Conservation (phyloP, 192 early-diverging fungal species). For the Radiomyces spectabilis region DNA sequence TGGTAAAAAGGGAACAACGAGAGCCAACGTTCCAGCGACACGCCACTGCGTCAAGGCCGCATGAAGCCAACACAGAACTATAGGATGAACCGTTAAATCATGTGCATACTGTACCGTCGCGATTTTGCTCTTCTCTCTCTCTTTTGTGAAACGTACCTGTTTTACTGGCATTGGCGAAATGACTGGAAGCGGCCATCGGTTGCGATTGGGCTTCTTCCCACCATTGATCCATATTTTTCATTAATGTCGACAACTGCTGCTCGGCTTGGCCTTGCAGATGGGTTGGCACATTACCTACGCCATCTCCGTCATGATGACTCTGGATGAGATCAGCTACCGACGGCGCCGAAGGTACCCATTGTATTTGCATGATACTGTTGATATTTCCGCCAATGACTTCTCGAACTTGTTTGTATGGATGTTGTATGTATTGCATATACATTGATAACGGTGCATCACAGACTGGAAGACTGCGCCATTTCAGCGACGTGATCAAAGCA, state of each 20-base stretch:
- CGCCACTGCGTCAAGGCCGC: conserved; percentile 44
- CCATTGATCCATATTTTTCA: conserved; percentile 31
- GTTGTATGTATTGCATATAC: conserved; percentile 51
- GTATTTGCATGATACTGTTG: conserved; percentile 53
- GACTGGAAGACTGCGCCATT: conserved; percentile 56
- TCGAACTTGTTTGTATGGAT: conserved; percentile 90
- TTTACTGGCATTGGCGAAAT: conserved; percentile 71
- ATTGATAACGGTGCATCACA: conserved; percentile 28
- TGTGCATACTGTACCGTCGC: neutral
- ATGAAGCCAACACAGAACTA: conserved; percentile 63
- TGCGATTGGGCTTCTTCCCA: conserved; percentile 19
- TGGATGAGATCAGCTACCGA: too few species aligned
- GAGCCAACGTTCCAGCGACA: conserved; percentile 50
- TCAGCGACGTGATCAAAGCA: conserved; percentile 50
- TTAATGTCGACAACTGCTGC: too few species aligned
- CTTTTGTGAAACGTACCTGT: conserved; percentile 41
- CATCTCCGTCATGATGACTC: conserved; percentile 3
- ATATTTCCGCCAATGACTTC: conserved; percentile 69
- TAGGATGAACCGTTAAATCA: neutral
- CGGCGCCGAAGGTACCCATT: conserved; percentile 60
- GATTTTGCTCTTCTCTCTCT: neutral
- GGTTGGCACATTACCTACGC: conserved; percentile 25
- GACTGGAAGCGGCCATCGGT: conserved; percentile 35
- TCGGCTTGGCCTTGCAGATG: conserved; percentile 5
- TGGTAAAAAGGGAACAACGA: conserved; percentile 42